These are phyloP conservation scores for Annulohypoxylon maeteangense DNA, from an alignment of 495 filamentous ascomycete species.

Conservation along the genomic window DNA sequence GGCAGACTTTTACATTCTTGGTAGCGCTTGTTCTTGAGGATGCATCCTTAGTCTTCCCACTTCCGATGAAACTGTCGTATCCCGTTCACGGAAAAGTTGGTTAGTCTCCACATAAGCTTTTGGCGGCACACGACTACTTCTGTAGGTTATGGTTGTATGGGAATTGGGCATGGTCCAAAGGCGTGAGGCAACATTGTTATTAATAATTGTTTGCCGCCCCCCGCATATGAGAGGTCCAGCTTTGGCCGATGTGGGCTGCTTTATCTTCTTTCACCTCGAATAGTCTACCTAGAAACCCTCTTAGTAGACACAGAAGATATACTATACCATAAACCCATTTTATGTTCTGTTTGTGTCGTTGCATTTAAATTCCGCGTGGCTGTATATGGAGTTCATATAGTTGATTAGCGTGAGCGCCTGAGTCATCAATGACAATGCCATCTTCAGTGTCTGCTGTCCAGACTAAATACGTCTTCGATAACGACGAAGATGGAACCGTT, in stretches of 20 bases:
- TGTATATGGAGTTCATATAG: slow-evolving; percentile 5
- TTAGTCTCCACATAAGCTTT: slow-evolving; percentile 30
- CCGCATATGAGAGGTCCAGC: slow-evolving; percentile 18
- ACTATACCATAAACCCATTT: slow-evolving; percentile 9
- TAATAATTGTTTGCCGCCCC: slow-evolving; percentile 27
- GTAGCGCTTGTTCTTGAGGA: slow-evolving; percentile 6
- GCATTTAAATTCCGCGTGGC: not conserved
- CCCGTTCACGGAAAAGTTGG: slow-evolving; percentile 18
- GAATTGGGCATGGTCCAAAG: slow-evolving; percentile 23
- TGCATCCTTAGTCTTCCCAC: slow-evolving; percentile 26
- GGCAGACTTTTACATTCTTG: not conserved
- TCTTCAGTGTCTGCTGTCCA: slow-evolving; percentile 5
- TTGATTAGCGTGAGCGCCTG: slow-evolving; percentile 2
- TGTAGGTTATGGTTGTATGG: slow-evolving; percentile 38
- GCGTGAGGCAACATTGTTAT: slow-evolving; percentile 9
- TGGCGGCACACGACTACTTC: slow-evolving; percentile 15
- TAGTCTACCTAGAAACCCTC: not conserved
- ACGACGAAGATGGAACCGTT: slow-evolving; percentile 22
- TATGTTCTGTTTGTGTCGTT: slow-evolving; percentile 5
- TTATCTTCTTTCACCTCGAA: slow-evolving; percentile 2
- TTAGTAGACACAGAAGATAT: slow-evolving; percentile 1
- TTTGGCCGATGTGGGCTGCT: slow-evolving; percentile 5
- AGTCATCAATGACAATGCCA: slow-evolving; percentile 22
- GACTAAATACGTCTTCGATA: slow-evolving; percentile 19
- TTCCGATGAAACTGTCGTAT: slow-evolving; percentile 28